phyloP scores from a whole-genome alignment of 2,329 filamentous ascomycete genomes.

The Arthrobotrys megalospora region DNA sequence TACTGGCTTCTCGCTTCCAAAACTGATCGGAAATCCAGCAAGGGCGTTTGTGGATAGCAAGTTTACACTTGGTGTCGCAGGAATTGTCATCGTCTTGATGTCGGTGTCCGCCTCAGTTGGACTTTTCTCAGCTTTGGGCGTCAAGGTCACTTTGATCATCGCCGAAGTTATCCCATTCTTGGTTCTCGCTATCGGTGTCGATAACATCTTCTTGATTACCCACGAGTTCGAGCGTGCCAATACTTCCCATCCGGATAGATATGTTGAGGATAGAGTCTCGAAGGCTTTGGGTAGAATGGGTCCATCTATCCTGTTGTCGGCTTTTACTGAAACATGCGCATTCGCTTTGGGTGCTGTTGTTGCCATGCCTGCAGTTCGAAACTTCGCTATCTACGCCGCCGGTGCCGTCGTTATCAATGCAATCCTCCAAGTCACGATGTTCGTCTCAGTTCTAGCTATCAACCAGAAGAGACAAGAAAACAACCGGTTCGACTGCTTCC shows the following conservation, averaged over 20 bases:
- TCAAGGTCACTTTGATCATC: slow-evolving; percentile 97
- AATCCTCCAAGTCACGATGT: slow-evolving; percentile 96
- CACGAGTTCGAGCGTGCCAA: slow-evolving; percentile 98
- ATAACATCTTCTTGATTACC: slow-evolving; percentile 99
- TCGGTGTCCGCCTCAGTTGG: slow-evolving; percentile 96
- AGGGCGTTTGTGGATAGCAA: slow-evolving; percentile 94
- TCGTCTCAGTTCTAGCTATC: slow-evolving; percentile 88
- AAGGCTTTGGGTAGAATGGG: slow-evolving; percentile 95
- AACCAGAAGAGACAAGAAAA: slow-evolving; percentile 94
- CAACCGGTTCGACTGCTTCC: slow-evolving; percentile 90
- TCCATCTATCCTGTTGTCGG: slow-evolving; percentile 94
- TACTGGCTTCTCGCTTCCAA: slow-evolving; percentile 82
- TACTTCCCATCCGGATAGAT: slow-evolving; percentile 87
- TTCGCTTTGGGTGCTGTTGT: slow-evolving; percentile 94
- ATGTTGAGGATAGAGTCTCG: slow-evolving; percentile 87
- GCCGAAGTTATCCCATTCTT: slow-evolving; percentile 98
- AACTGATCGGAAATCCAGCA: slow-evolving; percentile 84
- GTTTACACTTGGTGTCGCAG: slow-evolving; percentile 93
- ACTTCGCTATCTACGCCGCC: slow-evolving; percentile 96
- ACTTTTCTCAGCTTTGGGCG: slow-evolving; percentile 88
- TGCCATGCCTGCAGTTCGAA: slow-evolving; percentile 96
- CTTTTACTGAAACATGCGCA: slow-evolving; percentile 92
- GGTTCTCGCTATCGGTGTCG: slow-evolving; percentile 94
- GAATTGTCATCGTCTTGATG: slow-evolving; percentile 96
- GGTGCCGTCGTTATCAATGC: slow-evolving; percentile 98